phyloP scores from a whole-genome alignment of 345 rosid species.

The Populus deltoides region DNA sequence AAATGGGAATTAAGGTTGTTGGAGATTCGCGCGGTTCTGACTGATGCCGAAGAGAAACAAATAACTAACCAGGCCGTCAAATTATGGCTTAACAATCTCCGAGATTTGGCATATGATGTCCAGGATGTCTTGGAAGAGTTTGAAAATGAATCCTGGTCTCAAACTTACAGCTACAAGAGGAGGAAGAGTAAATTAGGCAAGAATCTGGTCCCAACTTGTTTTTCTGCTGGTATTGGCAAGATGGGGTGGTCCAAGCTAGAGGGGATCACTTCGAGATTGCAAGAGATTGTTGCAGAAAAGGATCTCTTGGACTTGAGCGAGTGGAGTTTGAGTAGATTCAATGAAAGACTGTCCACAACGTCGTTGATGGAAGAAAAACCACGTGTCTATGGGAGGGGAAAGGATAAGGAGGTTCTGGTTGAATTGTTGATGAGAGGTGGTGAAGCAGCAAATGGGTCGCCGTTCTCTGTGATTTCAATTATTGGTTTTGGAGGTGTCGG shows the following conservation, averaged over 20 bases:
- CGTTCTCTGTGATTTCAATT: neutral
- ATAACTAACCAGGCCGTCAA: slow-evolving; percentile 8
- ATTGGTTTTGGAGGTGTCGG: neutral
- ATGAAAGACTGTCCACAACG: slow-evolving; percentile 4
- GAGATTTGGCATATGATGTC: slow-evolving; percentile 17
- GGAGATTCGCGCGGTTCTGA: slow-evolving; percentile 14
- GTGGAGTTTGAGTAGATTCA: neutral
- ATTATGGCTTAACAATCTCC: slow-evolving; percentile 14
- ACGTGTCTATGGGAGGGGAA: slow-evolving; percentile 31
- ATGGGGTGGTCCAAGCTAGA: slow-evolving; percentile 4
- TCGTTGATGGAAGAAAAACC: slow-evolving; percentile 9
- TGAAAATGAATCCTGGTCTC: neutral
- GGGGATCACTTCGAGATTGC: slow-evolving; percentile 10
- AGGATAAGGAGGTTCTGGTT: slow-evolving; percentile 8
- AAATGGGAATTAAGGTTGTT: slow-evolving; percentile 8
- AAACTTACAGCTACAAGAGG: neutral
- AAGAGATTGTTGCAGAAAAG: neutral
- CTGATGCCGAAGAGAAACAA: slow-evolving; percentile 24
- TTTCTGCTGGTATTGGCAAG: too few relatives aligned
- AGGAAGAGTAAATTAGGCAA: neutral
- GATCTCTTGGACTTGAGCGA: slow-evolving; percentile 6
- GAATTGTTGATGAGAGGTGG: neutral
- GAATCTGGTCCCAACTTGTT: neutral
- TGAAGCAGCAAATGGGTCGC: neutral
- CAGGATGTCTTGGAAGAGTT: slow-evolving; percentile 25